Evolutionary conservation across 164 flowering plant genomes (phyloP).

Genomic region (Piper betle): DNA sequence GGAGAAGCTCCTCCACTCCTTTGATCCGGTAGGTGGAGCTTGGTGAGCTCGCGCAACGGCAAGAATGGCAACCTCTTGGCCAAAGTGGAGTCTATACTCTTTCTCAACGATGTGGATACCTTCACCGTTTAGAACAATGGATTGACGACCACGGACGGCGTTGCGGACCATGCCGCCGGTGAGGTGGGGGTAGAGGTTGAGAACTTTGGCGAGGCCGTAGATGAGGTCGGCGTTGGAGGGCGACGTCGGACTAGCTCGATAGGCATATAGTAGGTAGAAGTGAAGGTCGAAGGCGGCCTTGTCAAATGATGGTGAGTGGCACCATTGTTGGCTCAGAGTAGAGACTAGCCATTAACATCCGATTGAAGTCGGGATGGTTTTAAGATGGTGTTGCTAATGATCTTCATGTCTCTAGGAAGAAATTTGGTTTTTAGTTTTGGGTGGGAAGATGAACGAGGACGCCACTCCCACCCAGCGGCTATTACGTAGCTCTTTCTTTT

Average conservation of each 20-base stretch:
- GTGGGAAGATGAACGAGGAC: no score
- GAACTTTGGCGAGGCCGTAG: no score
- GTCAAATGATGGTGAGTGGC: constrained; percentile 10
- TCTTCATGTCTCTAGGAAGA: constrained; percentile 2
- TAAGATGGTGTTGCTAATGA: constrained; percentile 5
- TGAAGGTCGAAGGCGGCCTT: constrained; percentile 7
- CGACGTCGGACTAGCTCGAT: constrained; percentile 2
- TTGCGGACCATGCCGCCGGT: no score
- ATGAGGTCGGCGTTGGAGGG: constrained; percentile 3
- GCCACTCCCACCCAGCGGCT: no score
- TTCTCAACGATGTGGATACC: constrained; percentile 8
- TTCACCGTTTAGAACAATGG: constrained; percentile 7
- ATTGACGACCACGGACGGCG: not conserved
- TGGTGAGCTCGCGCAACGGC: constrained; percentile 1
- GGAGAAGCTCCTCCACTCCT: constrained; percentile 5
- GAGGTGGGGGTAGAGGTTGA: no score
- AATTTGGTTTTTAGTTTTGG: no score
- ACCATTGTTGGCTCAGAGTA: not conserved
- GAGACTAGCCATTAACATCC: not conserved
- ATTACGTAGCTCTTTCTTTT: no score
- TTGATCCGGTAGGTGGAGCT: constrained; percentile 8
- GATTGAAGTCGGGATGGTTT: no score
- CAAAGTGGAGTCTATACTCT: not conserved
- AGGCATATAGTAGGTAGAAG: constrained; percentile 4
- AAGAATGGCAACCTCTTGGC: constrained; percentile 5